phyloP scores from a whole-genome alignment of 768 basidiomycete species.

The Agrocybe pediades region DNA sequence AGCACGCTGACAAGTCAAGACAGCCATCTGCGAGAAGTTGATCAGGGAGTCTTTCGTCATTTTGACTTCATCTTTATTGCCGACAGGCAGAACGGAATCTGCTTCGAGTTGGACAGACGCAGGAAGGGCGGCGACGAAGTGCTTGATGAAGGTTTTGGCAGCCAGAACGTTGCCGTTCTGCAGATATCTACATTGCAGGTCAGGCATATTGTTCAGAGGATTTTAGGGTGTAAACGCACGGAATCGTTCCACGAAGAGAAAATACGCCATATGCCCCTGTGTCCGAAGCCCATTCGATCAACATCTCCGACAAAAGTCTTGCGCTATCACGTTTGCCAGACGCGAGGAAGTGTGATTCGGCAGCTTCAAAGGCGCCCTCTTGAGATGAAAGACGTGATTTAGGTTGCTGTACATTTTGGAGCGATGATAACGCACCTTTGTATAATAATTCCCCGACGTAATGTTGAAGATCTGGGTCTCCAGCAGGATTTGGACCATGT shows the following conservation, averaged over 20 bases:
- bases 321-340: conserved; percentile 91
- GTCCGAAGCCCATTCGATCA: conserved; percentile 72
- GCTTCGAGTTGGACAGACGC: conserved; percentile 43
- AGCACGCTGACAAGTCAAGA: conserved; percentile 85
- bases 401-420: neutral
- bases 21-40: conserved; percentile 90
- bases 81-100: conserved; percentile 49
- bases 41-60: conserved; percentile 75
- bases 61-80: conserved; percentile 58
- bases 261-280: conserved; percentile 66
- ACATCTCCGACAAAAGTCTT: conserved; percentile 81
- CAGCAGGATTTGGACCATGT: conserved; percentile 75
- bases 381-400: neutral
- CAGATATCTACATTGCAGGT: conserved; percentile 54
- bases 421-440: conserved; percentile 60
- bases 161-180: conserved; percentile 90
- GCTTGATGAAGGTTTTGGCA: conserved; percentile 88
- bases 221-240: conserved; percentile 53
- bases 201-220: neutral
- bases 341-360: conserved; percentile 82
- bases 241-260: conserved; percentile 82
- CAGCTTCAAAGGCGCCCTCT: conserved; percentile 78
- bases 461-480: conserved; percentile 86
- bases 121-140: conserved; percentile 69
- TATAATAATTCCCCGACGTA: conserved; percentile 88